Evolutionary conservation across 768 basidiomycete genomes (phyloP), one percentile per base, ranked within the genome.

Genomic region (Clitopilus passeckerianus): DNA sequence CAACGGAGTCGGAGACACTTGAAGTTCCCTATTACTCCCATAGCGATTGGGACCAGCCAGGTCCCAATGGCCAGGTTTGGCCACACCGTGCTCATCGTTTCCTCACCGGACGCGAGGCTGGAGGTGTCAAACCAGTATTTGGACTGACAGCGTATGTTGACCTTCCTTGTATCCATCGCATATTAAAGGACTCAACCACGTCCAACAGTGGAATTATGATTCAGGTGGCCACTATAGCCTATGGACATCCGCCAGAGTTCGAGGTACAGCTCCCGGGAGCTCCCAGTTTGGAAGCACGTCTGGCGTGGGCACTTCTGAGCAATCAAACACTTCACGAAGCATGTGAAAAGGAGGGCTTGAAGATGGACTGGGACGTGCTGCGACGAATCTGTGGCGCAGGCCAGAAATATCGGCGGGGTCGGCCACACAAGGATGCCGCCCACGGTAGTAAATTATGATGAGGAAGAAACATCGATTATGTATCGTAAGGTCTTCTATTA

Each of bases 121-220:
- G 87, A 14, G 93, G 93, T 0, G 82, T 92, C 14, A 95, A 93
- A 66, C 93, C 93, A n/a, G 84, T 95, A 0, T 91, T 86, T 64
- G 93, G 93, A 7, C 72, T 96, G 8, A 96, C 93, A 27, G 86
- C 93, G 92, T 95, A 69, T 62, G 89, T 81, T 6, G 9, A 5
- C 10, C 46, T 34, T 24, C 53, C 18, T 41, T 57, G 61, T 34
- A 34, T 20, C 46, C n/a, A 57, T 34, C 37, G 27, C 16, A 33
- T 16, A 7, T 57, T 18, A 23, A 20, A 43, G 35, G 34, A 24
- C 18, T 53, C 24, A 43, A n/a, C n/a, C 52, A 20, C 27, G 15
- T 6, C 22, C 54, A 41, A n/a, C 12, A 82, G 82, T 6, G 71
- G 70, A 1, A 82, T 83, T 57, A 67, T 82, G 27, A 80, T 83